Evolutionary conservation across 345 rosid species (phyloP), one percentile per base, ranked within the genome.

Genomic region (Linum lewisii): DNA sequence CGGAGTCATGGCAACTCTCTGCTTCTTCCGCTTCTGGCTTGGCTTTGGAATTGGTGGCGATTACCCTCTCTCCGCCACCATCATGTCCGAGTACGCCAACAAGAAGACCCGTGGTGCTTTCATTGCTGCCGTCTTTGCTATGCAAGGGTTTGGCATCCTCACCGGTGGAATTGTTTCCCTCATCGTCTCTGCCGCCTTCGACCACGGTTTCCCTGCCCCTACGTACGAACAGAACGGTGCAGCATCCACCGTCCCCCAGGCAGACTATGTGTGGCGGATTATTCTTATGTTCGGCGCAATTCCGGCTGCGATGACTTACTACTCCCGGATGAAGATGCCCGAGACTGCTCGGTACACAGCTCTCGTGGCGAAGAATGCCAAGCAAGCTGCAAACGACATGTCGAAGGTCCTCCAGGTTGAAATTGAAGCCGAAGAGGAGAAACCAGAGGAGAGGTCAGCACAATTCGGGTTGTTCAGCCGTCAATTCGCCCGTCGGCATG

Each of bases 291-390:
- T 69, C 20, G 73, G 73, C 19, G 73, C 73, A 1, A 0, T 69
- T 11, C 73, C 73, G 8, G 73, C 73, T 44, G 69, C 47, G 0
- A 36, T 69, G 2, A 69, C 73, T n/a, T 69, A 29, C 52, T 69
- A 69, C 55, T 69, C 68, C 64, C 73, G 73, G 11, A 69, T 63
- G 68, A 69, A 69, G 42, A 69, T 69, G 73, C 73, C 73, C 4
- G 73, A 69, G 47, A 69, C 73, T 2, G 73, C 73, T 0, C 68
- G 73, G 23, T 69, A 69, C 62, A 69, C 73, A 1, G 73, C 73
- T 2, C 62, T 69, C 0, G 68, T 69, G 3, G 73, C 73, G 2
- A 69, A 64, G 37, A 69, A 69, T 34, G 73, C 65, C 4, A 64
- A 59, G 24, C 61, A 54, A 54, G 73, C 73, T 2, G 73, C 73